phyloP scores from a whole-genome alignment of 2,329 filamentous ascomycete species.

The Trichoderma brevicompactum region DNA sequence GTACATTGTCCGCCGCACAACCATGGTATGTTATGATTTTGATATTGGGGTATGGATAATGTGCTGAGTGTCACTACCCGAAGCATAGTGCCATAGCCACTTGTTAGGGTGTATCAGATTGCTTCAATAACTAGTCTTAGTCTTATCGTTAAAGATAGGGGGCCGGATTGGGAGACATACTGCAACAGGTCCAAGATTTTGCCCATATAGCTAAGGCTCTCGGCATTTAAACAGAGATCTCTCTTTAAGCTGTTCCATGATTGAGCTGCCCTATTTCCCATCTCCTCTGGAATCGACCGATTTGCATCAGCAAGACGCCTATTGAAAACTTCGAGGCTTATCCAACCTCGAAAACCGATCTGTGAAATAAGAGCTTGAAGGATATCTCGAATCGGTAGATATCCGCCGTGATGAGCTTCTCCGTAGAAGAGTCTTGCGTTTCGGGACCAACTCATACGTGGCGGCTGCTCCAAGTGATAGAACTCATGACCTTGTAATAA shows the following conservation, averaged over 20 bases:
- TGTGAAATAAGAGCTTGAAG: constrained; percentile 64
- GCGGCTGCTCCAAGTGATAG: constrained; percentile 42
- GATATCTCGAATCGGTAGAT: constrained; percentile 67
- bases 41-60: neutral
- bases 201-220: neutral
- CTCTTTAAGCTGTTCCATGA: constrained; percentile 54
- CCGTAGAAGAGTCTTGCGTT: constrained; percentile 66
- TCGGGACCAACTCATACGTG: constrained; percentile 76
- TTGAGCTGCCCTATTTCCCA: constrained; percentile 61
- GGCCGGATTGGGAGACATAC: neutral
- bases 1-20: too few species aligned
- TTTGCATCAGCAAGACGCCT: constrained; percentile 44
- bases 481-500: constrained; percentile 55
- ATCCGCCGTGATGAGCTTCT: constrained; percentile 65
- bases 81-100: neutral
- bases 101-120: neutral
- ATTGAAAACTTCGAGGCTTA: constrained; percentile 75
- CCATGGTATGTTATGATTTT: neutral
- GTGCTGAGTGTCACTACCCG: neutral
- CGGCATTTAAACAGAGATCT: constrained; percentile 38
- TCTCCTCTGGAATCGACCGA: constrained; percentile 63
- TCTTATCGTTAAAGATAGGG: too few species aligned
- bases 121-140: neutral
- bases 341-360: constrained; percentile 69
- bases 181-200: neutral